phyloP scores from a whole-genome alignment of 768 basidiomycete species.

The Leccinum uliginosum region DNA sequence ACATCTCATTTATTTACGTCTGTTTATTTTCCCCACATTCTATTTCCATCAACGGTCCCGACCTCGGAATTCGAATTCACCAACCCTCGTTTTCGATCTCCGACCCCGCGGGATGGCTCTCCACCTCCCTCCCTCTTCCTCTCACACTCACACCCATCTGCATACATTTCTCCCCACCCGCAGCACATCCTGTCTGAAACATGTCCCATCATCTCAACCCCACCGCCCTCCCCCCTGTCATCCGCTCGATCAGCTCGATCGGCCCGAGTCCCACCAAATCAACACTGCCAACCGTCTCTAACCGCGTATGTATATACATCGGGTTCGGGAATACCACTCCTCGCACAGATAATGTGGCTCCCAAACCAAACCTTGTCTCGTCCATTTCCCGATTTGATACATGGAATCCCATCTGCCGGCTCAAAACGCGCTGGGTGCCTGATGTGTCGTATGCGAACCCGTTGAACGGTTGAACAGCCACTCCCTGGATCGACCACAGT shows the following conservation, averaged over 20 bases:
- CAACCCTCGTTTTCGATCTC: neutral
- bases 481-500: neutral
- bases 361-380: neutral
- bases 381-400: neutral
- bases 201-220: neutral
- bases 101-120: neutral
- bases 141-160: neutral
- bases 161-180: neutral
- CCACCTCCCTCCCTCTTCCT: neutral
- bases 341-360: neutral
- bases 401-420: neutral
- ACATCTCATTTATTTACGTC: constrained; percentile 2
- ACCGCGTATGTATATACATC: neutral
- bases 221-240: neutral
- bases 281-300: neutral
- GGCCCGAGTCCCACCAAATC: neutral
- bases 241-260: neutral
- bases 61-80: constrained; percentile 8
- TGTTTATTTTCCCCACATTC: constrained; percentile 23
- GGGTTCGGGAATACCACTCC: neutral
- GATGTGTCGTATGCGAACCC: neutral
- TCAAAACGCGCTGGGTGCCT: neutral
- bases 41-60: constrained; percentile 17
- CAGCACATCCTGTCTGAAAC: neutral
- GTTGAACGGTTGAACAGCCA: neutral